Evolutionary conservation across 345 rosid genomes (phyloP), one percentile per base, ranked within the genome.

Genomic region (Eucalyptus guilfoylei): DNA sequence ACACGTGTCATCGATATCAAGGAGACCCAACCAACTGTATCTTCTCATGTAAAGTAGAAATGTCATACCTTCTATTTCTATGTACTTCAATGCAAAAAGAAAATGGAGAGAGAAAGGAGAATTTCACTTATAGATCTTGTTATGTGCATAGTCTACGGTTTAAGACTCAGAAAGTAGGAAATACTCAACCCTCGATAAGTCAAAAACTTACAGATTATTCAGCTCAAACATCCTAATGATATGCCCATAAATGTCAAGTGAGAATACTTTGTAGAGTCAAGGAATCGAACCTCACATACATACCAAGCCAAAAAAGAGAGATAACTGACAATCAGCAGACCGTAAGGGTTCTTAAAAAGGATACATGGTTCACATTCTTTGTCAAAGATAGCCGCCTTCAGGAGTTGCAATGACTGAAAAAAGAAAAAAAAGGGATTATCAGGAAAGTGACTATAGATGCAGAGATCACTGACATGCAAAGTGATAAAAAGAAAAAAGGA

Each of bases 211-310:
- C 98, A 97, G 95, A 93, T 97, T 97, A 93, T 97, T 97, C 89
- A 95, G 94, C 95, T 97, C 99, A 91, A 96, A 96, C 98, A 97
- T 97, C 94, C 98, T 98, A 81, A 97, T 95, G 89, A 96, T 94
- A 89, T 95, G 94, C 87, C 99, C 99, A 90, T 96, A 96, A 89
- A 97, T 94, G 83, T 97, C 99, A 34, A 95, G 98, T 69, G 99
- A 95, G 93, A 97, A 97, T 88, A 97, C 99, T 97, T 89, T 80
- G 32, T 32, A 34, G 86, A 44, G 97, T 95, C 92, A 95, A 96
- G 99, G 94, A 95, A 87, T 88, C 87, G 62, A 88, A 80, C 42
- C 49, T 23, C 40, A 42, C 69, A 80, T 87, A 80, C 86, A 12
- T 44, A 45, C 17, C 48, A n/a, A 32, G 30, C 49, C 87, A 60